A percentile compares a stretch with the other conserved stretches of the same genome.
Conservation (phyloP, 176 grass and related monocot species). For the Panicum miliaceum region DNA sequence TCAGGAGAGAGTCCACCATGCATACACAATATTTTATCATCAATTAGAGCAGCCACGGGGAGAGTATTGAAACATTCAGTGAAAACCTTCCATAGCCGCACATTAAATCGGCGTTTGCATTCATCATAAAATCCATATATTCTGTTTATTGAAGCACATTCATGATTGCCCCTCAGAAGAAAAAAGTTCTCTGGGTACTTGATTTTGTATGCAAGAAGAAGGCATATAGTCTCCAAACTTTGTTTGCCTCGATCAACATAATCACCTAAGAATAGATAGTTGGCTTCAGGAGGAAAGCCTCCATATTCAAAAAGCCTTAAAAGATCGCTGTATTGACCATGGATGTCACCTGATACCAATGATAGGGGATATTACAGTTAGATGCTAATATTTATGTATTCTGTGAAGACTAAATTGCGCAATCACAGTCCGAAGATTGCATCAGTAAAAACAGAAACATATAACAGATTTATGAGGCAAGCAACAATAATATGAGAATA, state of each 20-base stretch:
- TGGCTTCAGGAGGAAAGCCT: slow-evolving; percentile 73
- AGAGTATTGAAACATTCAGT: slow-evolving; percentile 96
- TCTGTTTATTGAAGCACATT: slow-evolving; percentile 97
- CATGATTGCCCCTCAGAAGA: slow-evolving; percentile 91
- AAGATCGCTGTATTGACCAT: slow-evolving; percentile 92
- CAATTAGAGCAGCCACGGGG: slow-evolving; percentile 85
- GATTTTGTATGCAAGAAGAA: slow-evolving; percentile 92
- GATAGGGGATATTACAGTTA: slow-evolving; percentile 11
- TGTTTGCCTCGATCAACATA: slow-evolving; percentile 97
- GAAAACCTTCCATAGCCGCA: slow-evolving; percentile 89
- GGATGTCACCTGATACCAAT: slow-evolving; percentile 78
- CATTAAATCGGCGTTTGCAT: slow-evolving; percentile 91
- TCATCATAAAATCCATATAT: slow-evolving; percentile 99
- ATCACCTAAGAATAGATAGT: slow-evolving; percentile 92
- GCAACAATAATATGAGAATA: slow-evolving; percentile 11
- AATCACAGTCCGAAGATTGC: not conserved
- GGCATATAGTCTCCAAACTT: slow-evolving; percentile 94
- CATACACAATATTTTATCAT: slow-evolving; percentile 99
- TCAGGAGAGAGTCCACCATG: slow-evolving; percentile 94
- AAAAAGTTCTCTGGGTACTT: slow-evolving; percentile 96
- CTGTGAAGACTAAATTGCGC: not conserved
- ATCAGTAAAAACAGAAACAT: not conserved
- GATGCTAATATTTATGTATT: not conserved
- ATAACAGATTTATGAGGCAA: not conserved
- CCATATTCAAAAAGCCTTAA: slow-evolving; percentile 91